Percentiles rank a stretch among this genome's conserved stretches.
Evolutionary conservation across 768 basidiomycete genomes (phyloP).

Genomic region (Cytidiella melzeri): DNA sequence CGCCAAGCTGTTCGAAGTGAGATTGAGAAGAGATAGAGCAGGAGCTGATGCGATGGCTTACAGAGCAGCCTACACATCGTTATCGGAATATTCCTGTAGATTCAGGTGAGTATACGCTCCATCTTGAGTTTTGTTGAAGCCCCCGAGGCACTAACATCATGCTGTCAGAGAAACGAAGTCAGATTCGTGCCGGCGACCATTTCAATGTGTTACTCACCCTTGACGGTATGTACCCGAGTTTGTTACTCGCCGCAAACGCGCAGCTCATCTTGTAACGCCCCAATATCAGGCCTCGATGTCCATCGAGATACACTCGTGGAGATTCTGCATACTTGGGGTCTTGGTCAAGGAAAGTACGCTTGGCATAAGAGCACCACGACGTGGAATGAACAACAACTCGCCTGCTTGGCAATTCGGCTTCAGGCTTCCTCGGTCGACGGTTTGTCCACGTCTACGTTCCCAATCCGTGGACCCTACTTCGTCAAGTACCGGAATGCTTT

Average conservation of each 20-base stretch:
- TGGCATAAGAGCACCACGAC: too few species aligned
- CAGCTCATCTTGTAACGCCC: not conserved
- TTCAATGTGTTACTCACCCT: too few species aligned
- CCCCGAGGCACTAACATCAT: not conserved
- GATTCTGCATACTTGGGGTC: not conserved
- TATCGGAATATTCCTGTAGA: too few species aligned
- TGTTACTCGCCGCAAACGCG: not conserved
- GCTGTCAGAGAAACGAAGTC: not conserved
- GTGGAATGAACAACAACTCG: too few species aligned
- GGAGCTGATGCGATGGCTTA: constrained; percentile 11
- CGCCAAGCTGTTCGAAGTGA: too few species aligned
- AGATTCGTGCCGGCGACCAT: not conserved
- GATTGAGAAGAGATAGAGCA: constrained; percentile 9
- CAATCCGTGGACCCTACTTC: not conserved
- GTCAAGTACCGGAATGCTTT: constrained; percentile 1
- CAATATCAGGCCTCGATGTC: not conserved
- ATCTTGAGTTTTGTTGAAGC: not conserved
- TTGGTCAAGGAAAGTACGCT: too few species aligned
- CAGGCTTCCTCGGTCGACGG: not conserved
- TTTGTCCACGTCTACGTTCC: too few species aligned
- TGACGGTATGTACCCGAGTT: not conserved
- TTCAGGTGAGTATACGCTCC: not conserved
- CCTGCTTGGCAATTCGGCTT: not conserved
- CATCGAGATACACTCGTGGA: constrained; percentile 2
- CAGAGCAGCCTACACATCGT: too few species aligned